Evolutionary conservation across 306 rosid genomes (phyloP), one percentile per base, ranked within the genome.

Genomic region (Benincasa hispida): DNA sequence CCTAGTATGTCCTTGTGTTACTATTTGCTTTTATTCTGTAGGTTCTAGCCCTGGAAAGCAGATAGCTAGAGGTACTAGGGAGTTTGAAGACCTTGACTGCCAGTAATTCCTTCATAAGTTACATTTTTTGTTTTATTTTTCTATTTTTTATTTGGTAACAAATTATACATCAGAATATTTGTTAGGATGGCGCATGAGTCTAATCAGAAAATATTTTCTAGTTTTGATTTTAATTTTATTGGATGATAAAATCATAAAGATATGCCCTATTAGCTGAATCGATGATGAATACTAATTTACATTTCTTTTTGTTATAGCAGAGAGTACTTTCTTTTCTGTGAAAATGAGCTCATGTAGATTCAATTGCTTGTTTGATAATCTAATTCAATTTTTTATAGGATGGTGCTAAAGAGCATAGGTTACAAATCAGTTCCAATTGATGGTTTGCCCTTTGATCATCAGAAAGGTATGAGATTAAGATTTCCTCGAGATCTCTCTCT

Each of bases 401-500:
- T 94, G 87, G 95, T 82, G 70, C 85, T 90, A 30, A 91, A 91
- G 93, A 91, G 98, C 88, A 91, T 94, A 82, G 99, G 97, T 59
- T 94, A 92, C 86, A 94, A 88, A 87, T 90, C 99, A 67, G 69
- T 87, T 82, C 95, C 93, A 7, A 91, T 89, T 51, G 89, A 89
- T 75, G 99, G 93, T 80, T 82, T 94, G 42, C 94, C 95, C 77
- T 94, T 94, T 68, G 92, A 92, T 85, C 83, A 88, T 75, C 82
- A 78, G 82, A 92, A 87, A 90, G 99, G 97, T 92, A 77, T 75
- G 80, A 48, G 19, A 19, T 76, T 60, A 50, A 55, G 35, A 32
- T 27, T 27, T n/a, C 58, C n/a, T 39, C 12, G 15, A 21, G 24
- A 22, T 2, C 57, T 70, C 21, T 53, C 59, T 54, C 27, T 56